Conservation (phyloP, 1,139 yeast genomes). For the Taphrina pruni region DNA sequence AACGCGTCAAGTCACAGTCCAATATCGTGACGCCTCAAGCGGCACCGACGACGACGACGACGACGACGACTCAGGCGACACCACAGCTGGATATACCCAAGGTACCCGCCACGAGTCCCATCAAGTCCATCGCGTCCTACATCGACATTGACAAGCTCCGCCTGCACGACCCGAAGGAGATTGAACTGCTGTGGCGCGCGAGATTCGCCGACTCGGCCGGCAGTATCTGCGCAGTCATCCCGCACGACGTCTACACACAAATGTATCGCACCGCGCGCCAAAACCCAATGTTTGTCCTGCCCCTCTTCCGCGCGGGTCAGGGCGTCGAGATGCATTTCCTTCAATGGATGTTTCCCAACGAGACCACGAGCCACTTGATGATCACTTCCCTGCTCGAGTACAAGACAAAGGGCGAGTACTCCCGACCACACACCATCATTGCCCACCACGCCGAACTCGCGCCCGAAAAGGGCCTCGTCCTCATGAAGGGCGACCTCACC, state of each 20-base stretch:
- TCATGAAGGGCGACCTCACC: constrained; percentile 89
- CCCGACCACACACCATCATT: constrained; percentile 92
- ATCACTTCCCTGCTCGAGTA: constrained; percentile 91
- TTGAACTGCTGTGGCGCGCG: constrained; percentile 88
- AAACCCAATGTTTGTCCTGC: constrained; percentile 65
- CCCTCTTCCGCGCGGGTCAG: constrained; percentile 56
- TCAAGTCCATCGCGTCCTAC: constrained; percentile 72
- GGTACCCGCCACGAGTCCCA: constrained; percentile 54
- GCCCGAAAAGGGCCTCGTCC: constrained; percentile 65
- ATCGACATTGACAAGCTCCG: constrained; percentile 70
- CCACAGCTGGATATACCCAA: constrained; percentile 14
- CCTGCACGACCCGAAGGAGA: constrained; percentile 62
- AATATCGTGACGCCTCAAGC: constrained; percentile 43
- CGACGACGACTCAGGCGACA: not conserved
- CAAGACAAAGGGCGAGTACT: constrained; percentile 86
- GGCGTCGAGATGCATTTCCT: constrained; percentile 85
- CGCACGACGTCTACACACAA: constrained; percentile 62
- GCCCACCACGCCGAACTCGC: constrained; percentile 83
- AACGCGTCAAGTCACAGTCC: constrained; percentile 59
- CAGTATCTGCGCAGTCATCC: constrained; percentile 70
- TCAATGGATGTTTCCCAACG: constrained; percentile 93
- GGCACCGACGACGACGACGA: constrained; percentile 1
- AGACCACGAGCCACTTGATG: constrained; percentile 84
- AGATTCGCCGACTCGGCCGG: constrained; percentile 68
- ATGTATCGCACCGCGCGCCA: constrained; percentile 71